These are phyloP conservation scores for Recurvomyces mirabilis DNA, from an alignment of 495 filamentous ascomycete genomes.

Conservation along the genomic window DNA sequence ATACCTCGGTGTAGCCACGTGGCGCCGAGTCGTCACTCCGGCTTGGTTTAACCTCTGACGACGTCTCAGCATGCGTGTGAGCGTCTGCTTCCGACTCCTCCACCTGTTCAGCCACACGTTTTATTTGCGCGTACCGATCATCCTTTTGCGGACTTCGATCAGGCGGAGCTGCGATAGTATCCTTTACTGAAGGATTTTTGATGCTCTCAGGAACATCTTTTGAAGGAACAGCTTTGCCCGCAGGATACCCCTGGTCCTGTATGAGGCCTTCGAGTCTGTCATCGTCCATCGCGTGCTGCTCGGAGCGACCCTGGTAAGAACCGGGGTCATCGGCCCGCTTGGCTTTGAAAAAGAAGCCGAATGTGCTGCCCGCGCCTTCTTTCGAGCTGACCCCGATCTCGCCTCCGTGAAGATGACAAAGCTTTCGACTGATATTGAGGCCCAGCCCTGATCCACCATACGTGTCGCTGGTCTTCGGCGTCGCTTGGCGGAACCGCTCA, in stretches of 20 bases:
- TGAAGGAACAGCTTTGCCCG: neutral
- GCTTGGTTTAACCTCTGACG: neutral
- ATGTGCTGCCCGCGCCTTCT: conserved; percentile 27
- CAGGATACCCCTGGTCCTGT: neutral
- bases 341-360: conserved; percentile 31
- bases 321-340: neutral
- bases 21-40: neutral
- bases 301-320: neutral
- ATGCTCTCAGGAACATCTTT: conserved; percentile 5
- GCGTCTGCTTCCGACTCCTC: conserved; percentile 1
- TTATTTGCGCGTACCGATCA: conserved; percentile 6
- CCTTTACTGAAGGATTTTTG: conserved; percentile 2
- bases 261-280: neutral
- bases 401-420: conserved; percentile 31
- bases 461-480: conserved; percentile 29
- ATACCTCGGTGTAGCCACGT: conserved; percentile 1
- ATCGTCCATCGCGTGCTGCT: neutral
- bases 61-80: conserved; percentile 1
- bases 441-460: conserved; percentile 33
- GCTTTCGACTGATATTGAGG: conserved; percentile 30
- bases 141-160: neutral
- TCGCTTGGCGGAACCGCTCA: conserved; percentile 29
- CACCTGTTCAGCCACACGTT: neutral
- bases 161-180: neutral
- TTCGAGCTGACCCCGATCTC: conserved; percentile 31